phyloP scores from a whole-genome alignment of 306 rosid species.

The Vachellia pachyceras region DNA sequence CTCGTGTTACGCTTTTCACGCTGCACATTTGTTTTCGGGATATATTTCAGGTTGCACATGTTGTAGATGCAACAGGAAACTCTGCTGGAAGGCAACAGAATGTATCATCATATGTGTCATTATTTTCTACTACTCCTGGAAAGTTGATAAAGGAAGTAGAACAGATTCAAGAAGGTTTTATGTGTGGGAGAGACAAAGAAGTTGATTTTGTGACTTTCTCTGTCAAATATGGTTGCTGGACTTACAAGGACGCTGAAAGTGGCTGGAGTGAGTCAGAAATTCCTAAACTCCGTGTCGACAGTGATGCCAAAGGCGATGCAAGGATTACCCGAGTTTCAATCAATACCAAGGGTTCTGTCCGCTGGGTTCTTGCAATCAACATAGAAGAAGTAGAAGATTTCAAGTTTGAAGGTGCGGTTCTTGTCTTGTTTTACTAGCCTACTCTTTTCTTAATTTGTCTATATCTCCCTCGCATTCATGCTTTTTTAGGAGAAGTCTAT shows the following conservation, averaged over 20 bases:
- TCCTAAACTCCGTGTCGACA: constrained; percentile 56
- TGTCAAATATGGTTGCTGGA: constrained; percentile 79
- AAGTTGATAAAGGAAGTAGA: constrained; percentile 80
- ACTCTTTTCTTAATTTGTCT: background rate
- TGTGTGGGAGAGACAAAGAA: constrained; percentile 69
- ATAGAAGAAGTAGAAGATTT: constrained; percentile 77
- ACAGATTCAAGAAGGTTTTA: constrained; percentile 74
- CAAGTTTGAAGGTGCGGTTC: constrained; percentile 58
- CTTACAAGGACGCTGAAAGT: constrained; percentile 51
- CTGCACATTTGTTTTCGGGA: background rate
- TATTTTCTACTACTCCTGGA: constrained; percentile 90
- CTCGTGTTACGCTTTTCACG: constrained; percentile 26
- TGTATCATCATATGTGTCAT: constrained; percentile 71
- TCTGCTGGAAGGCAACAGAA: constrained; percentile 53
- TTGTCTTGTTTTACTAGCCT: constrained; percentile 8
- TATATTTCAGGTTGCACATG: constrained; percentile 81
- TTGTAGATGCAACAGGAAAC: constrained; percentile 70
- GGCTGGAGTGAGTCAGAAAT: constrained; percentile 84
- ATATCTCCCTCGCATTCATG: background rate
- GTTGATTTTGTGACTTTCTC: constrained; percentile 86
- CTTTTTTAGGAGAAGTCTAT: background rate
- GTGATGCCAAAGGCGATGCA: constrained; percentile 50
- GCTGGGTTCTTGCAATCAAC: constrained; percentile 89
- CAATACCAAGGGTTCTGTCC: constrained; percentile 77
- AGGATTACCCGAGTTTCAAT: constrained; percentile 66